Evolutionary conservation across 441 rosid genomes (phyloP), one percentile per base, ranked within the genome.

Genomic region (Kokia cookei): DNA sequence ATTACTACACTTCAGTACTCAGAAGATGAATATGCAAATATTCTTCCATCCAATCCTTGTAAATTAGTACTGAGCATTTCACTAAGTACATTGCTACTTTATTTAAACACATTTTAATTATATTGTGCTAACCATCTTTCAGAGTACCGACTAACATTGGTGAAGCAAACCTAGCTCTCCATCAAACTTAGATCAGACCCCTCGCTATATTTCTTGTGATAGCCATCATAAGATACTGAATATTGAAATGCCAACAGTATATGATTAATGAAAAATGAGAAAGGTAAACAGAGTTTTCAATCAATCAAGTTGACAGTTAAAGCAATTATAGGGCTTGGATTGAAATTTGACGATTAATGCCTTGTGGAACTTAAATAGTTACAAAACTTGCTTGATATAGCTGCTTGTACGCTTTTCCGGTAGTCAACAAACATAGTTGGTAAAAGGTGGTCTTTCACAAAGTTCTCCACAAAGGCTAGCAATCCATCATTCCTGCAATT

Each of bases 381-480:
- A 74, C 37, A n/a, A 75, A 82, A 86, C 92, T 85, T 89, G 76
- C 99, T 93, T 86, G 99, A 93, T 90, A 96, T 96, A 73, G 99
- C 99, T 84, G 93, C 98, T 75, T 96, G 99, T 69, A 96, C 98
- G 55, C 97, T 89, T 86, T 96, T 96, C 73, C 99, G 89, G 72
- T 96, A 96, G 84, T 96, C 99, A 76, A 93, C 98, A 78, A 93
- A 93, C 93, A 96, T 91, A 45, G 98, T 92, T 75, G 99, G 99
- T 67, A 93, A 84, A 77, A 96, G 86, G 83, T 93, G 99, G 82
- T 96, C 99, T 88, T 96, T 93, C 74, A 92, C 88, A 79, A 96
- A 92, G 86, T 92, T 96, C 86, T 96, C 99, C 80, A 95, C 88
- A 84, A 96, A 96, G 75, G 94, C 79, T 60, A 92, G 89, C 85